Evolutionary conservation across 1,139 yeast species (phyloP).

Genomic region (Saccharomyces pastorianus): DNA sequence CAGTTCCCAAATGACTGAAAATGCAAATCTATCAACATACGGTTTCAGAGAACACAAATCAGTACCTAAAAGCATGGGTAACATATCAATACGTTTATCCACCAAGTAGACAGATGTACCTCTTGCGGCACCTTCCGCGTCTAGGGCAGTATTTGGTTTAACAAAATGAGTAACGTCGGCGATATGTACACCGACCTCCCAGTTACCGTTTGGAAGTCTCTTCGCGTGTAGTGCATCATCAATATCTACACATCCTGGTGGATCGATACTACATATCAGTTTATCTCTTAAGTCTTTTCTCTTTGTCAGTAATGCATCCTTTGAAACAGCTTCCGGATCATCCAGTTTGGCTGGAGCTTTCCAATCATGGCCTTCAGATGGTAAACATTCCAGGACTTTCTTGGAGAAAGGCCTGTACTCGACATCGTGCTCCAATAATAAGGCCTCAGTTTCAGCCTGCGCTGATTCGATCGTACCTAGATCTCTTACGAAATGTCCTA

Average conservation of each 20-base stretch:
- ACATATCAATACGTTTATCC: conserved; percentile 98
- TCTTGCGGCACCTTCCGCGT: conserved; percentile 92
- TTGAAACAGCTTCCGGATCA: conserved; percentile 38
- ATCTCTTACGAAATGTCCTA: conserved; percentile 87
- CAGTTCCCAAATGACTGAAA: conserved; percentile 92
- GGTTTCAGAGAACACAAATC: conserved; percentile 93
- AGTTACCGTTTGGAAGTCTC: conserved; percentile 80
- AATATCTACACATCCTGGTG: conserved; percentile 96
- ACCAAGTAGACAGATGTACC: conserved; percentile 96
- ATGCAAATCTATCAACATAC: conserved; percentile 91
- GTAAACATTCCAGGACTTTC: conserved; percentile 85
- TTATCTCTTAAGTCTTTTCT: conserved; percentile 83
- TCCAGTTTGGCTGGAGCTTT: conserved; percentile 61
- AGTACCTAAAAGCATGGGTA: conserved; percentile 91
- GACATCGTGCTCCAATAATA: conserved; percentile 88
- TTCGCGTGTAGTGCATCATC: conserved; percentile 96
- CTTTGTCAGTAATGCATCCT: conserved; percentile 51
- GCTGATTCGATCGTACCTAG: conserved; percentile 87
- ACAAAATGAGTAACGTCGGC: conserved; percentile 98
- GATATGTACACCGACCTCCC: conserved; percentile 96
- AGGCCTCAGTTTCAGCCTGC: conserved; percentile 94
- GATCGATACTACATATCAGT: conserved; percentile 91
- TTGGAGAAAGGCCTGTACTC: conserved; percentile 94
- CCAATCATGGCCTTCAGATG: conserved; percentile 91
- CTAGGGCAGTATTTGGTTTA: conserved; percentile 84